phyloP scores from a whole-genome alignment of 2,329 filamentous ascomycete species.

The Sporothrix mexicana region DNA sequence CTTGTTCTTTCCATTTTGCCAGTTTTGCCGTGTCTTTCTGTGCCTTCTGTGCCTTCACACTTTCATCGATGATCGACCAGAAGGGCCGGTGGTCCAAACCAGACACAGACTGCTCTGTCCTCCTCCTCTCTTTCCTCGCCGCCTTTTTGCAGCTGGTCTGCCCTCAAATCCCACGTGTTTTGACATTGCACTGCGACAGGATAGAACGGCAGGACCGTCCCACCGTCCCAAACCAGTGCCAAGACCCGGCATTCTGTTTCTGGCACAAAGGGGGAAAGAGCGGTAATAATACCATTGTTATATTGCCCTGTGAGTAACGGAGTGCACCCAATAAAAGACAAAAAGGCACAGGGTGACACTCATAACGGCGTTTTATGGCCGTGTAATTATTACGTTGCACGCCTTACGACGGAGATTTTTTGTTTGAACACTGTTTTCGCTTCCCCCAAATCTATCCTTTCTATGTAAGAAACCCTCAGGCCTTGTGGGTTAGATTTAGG shows the following conservation, averaged over 20 bases:
- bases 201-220: conserved; percentile 26
- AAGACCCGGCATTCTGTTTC: conserved; percentile 29
- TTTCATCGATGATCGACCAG: conserved; percentile 22
- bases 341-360: neutral
- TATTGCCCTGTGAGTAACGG: neutral
- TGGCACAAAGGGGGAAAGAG: conserved; percentile 26
- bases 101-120: neutral
- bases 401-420: conserved; percentile 6
- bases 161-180: conserved; percentile 26
- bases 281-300: neutral
- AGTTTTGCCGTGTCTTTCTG: neutral
- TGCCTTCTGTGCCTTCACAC: conserved; percentile 9
- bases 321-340: neutral
- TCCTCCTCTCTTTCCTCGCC: neutral
- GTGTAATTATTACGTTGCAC: neutral
- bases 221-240: conserved; percentile 29
- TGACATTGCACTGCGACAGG: conserved; percentile 27
- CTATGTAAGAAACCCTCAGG: conserved; percentile 6
- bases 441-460: neutral
- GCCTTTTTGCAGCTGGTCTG: neutral
- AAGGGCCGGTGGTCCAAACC: conserved; percentile 5
- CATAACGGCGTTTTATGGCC: neutral
- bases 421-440: conserved; percentile 27
- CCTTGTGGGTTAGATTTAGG: neutral
- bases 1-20: conserved; percentile 17